Evolutionary conservation across 2,329 filamentous ascomycete genomes (phyloP).

Genomic region (Calonectria montana): DNA sequence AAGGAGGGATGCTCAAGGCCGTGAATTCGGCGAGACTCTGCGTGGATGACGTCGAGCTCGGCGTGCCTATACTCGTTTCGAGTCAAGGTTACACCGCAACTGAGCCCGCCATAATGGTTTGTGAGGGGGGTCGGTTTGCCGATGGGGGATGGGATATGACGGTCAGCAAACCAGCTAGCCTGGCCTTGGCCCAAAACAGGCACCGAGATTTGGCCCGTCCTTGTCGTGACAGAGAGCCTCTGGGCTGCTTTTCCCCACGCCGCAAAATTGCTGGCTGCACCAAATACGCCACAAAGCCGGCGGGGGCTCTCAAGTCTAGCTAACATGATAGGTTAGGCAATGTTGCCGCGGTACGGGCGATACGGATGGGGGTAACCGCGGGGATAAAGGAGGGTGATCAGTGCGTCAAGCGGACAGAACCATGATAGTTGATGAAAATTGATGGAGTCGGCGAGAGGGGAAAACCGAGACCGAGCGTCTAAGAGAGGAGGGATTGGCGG

Average conservation of each 20-base stretch:
- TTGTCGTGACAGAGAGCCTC: neutral
- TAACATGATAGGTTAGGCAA: neutral
- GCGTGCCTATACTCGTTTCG: neutral
- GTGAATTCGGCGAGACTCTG: neutral
- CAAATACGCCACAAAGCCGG: neutral
- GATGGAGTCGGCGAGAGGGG: neutral
- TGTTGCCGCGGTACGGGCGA: neutral
- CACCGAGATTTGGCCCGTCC: slow-evolving; percentile 5
- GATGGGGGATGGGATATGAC: slow-evolving; percentile 11
- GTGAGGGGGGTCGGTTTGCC: slow-evolving; percentile 9
- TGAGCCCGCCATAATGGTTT: neutral
- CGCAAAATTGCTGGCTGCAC: slow-evolving; percentile 1
- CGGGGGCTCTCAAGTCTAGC: neutral
- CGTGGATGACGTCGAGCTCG: slow-evolving; percentile 3
- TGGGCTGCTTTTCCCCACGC: slow-evolving; percentile 17
- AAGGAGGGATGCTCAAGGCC: neutral
- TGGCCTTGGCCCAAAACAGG: slow-evolving; percentile 14
- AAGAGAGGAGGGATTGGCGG: neutral
- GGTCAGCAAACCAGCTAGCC: neutral
- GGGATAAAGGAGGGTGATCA: neutral
- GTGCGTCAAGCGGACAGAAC: neutral
- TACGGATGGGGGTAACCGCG: neutral
- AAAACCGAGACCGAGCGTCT: slow-evolving; percentile 6
- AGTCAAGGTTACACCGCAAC: neutral
- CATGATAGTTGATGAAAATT: neutral